phyloP scores from a whole-genome alignment of 768 basidiomycete genomes.

The Cystoderma amianthinum region DNA sequence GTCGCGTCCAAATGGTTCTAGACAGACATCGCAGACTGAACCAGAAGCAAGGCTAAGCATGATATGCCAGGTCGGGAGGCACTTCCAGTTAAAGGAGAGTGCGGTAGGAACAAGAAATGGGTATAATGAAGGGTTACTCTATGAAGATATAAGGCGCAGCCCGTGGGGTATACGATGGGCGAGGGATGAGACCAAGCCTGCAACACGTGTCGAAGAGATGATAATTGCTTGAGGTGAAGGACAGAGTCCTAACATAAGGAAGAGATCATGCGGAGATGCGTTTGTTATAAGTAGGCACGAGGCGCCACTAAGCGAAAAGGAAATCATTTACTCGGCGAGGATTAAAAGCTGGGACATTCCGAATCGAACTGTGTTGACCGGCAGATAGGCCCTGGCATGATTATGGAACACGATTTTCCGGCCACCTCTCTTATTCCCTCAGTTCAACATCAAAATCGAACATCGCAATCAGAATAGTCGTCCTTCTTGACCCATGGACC shows the following conservation, averaged over 20 bases:
- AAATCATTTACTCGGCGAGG: constrained; percentile 22
- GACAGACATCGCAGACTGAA: constrained; percentile 73
- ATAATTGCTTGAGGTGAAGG: constrained; percentile 15
- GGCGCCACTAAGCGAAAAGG: constrained; percentile 29
- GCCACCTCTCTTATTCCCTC: too few species aligned
- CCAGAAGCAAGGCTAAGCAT: constrained; percentile 64
- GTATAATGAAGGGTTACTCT: constrained; percentile 6
- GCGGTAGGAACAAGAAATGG: not conserved
- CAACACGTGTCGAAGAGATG: constrained; percentile 8
- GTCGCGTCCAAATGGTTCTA: constrained; percentile 51
- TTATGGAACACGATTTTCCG: constrained; percentile 2
- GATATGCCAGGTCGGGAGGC: constrained; percentile 1
- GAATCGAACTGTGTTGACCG: constrained; percentile 26
- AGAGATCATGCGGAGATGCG: constrained; percentile 19
- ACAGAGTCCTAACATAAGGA: constrained; percentile 27
- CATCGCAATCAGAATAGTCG: constrained; percentile 2
- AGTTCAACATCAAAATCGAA: constrained; percentile 12
- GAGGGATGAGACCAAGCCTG: constrained; percentile 8
- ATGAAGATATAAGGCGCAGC: constrained; percentile 1
- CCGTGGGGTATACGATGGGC: constrained; percentile 14
- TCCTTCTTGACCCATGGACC: not conserved
- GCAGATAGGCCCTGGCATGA: constrained; percentile 20
- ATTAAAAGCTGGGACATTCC: constrained; percentile 18
- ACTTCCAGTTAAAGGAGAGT: not conserved
- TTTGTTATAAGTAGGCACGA: constrained; percentile 36